phyloP scores from a whole-genome alignment of 257 asterid species.

The Scutellaria barbata region DNA sequence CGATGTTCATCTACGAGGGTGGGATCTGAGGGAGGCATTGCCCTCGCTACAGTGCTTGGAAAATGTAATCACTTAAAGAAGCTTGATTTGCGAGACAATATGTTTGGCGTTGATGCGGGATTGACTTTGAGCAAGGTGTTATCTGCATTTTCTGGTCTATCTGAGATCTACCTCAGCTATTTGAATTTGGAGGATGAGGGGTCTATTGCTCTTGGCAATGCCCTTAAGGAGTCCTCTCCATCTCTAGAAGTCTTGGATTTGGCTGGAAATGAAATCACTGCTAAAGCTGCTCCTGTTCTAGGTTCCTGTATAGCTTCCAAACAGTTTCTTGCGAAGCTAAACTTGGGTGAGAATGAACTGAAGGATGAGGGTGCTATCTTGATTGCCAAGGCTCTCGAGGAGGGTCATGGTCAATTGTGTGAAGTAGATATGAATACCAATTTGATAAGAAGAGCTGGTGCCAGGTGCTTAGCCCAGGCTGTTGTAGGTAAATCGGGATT shows the following conservation, averaged over 20 bases:
- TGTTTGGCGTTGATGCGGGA: slow-evolving; percentile 88
- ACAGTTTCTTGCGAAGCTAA: slow-evolving; percentile 65
- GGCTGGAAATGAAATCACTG: slow-evolving; percentile 94
- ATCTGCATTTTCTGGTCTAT: slow-evolving; percentile 56
- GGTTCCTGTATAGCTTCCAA: slow-evolving; percentile 78
- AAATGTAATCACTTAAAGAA: slow-evolving; percentile 63
- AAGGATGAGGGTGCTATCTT: slow-evolving; percentile 93
- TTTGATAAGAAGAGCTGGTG: slow-evolving; percentile 86
- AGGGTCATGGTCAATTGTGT: slow-evolving; percentile 72
- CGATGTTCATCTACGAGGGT: slow-evolving; percentile 91
- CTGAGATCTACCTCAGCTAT: slow-evolving; percentile 79
- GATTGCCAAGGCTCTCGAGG: slow-evolving; percentile 83
- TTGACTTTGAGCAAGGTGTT: slow-evolving; percentile 62
- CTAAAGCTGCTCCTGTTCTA: slow-evolving; percentile 72
- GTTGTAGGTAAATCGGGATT: slow-evolving; percentile 67
- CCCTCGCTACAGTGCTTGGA: slow-evolving; percentile 71
- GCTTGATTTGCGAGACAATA: slow-evolving; percentile 88
- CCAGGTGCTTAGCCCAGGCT: slow-evolving; percentile 84
- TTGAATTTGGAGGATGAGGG: slow-evolving; percentile 91
- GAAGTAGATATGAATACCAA: slow-evolving; percentile 83
- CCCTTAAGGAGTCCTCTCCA: slow-evolving; percentile 71
- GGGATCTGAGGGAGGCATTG: slow-evolving; percentile 81
- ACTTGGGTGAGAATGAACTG: slow-evolving; percentile 81
- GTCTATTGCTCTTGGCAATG: slow-evolving; percentile 69
- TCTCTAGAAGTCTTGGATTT: slow-evolving; percentile 76